A percentile compares a stretch with the other conserved stretches of the same genome.
Conservation (phyloP, 2,329 filamentous ascomycete species). For the Trichophyton rubrum region DNA sequence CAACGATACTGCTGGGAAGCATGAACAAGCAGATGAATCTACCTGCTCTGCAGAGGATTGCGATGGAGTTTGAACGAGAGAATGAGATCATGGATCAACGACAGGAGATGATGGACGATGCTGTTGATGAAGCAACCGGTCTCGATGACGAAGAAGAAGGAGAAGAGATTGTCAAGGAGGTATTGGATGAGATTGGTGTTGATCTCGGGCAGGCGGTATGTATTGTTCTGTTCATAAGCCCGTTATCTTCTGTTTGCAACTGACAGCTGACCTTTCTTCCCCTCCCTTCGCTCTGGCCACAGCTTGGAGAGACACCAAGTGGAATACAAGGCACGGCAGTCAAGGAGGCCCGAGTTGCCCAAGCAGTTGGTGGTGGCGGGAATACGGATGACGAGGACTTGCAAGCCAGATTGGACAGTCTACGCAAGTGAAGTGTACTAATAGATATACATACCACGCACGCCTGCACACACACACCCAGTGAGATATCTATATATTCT, state of each 20-base stretch:
- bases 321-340: slow-evolving; percentile 64
- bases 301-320: slow-evolving; percentile 87
- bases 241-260: background rate
- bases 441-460: background rate
- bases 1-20: slow-evolving; percentile 78
- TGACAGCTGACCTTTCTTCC: slow-evolving; percentile 11
- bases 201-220: slow-evolving; percentile 81
- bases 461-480: background rate
- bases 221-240: slow-evolving; percentile 15
- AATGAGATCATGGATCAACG: slow-evolving; percentile 99
- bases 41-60: slow-evolving; percentile 85
- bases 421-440: slow-evolving; percentile 43
- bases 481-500: background rate
- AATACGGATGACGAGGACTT: slow-evolving; percentile 70
- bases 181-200: slow-evolving; percentile 91
- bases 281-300: slow-evolving; percentile 12
- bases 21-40: slow-evolving; percentile 99
- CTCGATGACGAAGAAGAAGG: slow-evolving; percentile 85
- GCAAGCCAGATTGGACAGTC: slow-evolving; percentile 81
- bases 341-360: slow-evolving; percentile 66
- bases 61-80: slow-evolving; percentile 97
- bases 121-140: slow-evolving; percentile 92
- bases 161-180: slow-evolving; percentile 92
- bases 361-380: slow-evolving; percentile 60
- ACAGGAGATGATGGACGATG: slow-evolving; percentile 99